phyloP scores from a whole-genome alignment of 2,329 filamentous ascomycete genomes.

The Fusarium torreyae region DNA sequence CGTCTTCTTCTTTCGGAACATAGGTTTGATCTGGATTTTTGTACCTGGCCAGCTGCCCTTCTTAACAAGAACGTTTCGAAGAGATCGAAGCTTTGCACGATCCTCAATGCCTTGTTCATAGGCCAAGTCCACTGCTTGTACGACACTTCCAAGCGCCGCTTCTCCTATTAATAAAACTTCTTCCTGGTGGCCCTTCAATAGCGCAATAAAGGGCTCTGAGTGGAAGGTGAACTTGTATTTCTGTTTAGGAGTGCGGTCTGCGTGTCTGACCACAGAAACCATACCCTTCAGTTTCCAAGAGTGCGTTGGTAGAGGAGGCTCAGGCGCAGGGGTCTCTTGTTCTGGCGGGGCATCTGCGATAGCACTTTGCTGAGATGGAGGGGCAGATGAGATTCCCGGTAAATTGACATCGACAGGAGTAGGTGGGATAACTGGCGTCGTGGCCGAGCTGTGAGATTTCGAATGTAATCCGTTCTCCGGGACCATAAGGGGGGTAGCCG shows the following conservation, averaged over 20 bases:
- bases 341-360: constrained; percentile 53
- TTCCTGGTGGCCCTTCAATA: constrained; percentile 95
- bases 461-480: constrained; percentile 53
- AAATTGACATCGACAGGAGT: constrained; percentile 52
- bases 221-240: constrained; percentile 99
- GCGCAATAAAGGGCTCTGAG: constrained; percentile 93
- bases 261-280: constrained; percentile 95
- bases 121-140: constrained; percentile 87
- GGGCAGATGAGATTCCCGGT: constrained; percentile 53
- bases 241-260: constrained; percentile 97
- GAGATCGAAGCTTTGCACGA: constrained; percentile 83
- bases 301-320: constrained; percentile 83
- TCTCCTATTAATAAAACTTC: constrained; percentile 96
- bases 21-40: constrained; percentile 98
- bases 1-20: constrained; percentile 92
- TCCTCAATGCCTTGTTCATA: constrained; percentile 87
- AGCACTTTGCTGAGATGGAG: constrained; percentile 50
- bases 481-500: constrained; percentile 52
- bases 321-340: constrained; percentile 60
- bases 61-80: constrained; percentile 90
- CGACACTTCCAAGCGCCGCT: constrained; percentile 88
- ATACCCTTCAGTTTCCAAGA: constrained; percentile 99
- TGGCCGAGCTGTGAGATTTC: constrained; percentile 55
- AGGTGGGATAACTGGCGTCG: constrained; percentile 56
- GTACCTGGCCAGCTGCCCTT: constrained; percentile 96